Evolutionary conservation across 73 alveolate genomes (phyloP).

Genomic region (Paramecium octaurelia): DNA sequence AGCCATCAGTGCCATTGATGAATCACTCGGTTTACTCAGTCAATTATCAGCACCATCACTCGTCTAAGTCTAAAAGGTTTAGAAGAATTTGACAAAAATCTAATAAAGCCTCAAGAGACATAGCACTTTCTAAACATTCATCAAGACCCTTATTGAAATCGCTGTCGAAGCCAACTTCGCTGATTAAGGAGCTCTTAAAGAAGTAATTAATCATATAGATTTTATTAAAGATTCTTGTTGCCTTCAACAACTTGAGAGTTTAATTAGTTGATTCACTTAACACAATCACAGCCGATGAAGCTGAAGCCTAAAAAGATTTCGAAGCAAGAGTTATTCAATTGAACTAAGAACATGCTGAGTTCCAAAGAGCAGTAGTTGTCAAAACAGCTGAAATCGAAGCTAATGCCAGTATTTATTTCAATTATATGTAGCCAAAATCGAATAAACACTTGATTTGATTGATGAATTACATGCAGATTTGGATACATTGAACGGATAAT

Average conservation of each 20-base stretch:
- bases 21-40: not conserved
- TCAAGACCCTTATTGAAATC: constrained; percentile 28
- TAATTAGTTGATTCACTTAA: constrained; percentile 24
- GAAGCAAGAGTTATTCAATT: constrained; percentile 25
- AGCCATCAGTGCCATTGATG: constrained; percentile 40
- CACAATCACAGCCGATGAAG: constrained; percentile 40
- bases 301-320: constrained; percentile 20
- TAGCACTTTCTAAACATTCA: constrained; percentile 27
- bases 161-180: constrained; percentile 46
- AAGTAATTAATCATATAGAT: not conserved
- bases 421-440: not conserved
- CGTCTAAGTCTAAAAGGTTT: constrained; percentile 17
- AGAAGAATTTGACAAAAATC: constrained; percentile 21
- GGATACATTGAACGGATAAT: constrained; percentile 22
- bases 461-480: constrained; percentile 28
- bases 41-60: constrained; percentile 44
- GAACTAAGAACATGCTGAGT: constrained; percentile 24
- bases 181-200: constrained; percentile 37
- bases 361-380: constrained; percentile 34
- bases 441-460: not conserved
- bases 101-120: constrained; percentile 10
- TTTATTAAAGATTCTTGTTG: not conserved
- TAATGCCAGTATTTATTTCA: not conserved
- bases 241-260: constrained; percentile 33
- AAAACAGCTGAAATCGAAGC: constrained; percentile 48